These are phyloP conservation scores for Chlorella sp. DNA, from an alignment of 139 green algal genomes.

Conservation along the genomic window DNA sequence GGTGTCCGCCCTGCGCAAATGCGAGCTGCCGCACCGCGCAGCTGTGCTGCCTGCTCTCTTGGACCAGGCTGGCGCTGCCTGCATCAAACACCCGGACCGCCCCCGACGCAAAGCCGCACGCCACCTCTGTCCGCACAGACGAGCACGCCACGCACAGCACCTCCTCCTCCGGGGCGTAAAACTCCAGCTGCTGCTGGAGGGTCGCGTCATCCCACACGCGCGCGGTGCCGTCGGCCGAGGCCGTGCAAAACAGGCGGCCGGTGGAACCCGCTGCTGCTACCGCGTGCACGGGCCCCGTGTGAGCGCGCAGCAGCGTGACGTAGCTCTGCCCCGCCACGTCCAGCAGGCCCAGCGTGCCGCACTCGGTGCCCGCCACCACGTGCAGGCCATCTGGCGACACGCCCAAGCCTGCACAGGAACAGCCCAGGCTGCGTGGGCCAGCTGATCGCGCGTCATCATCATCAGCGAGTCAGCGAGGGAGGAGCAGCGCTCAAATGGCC, in stretches of 20 bases:
- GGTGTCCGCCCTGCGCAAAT: conserved; percentile 55
- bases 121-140: conserved; percentile 56
- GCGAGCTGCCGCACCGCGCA: conserved; percentile 50
- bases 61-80: conserved; percentile 59
- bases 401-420: conserved; percentile 25
- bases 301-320: conserved; percentile 69
- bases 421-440: neutral
- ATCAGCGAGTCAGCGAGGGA: neutral
- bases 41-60: conserved; percentile 74
- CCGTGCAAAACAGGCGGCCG: conserved; percentile 59
- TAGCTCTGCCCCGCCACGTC: conserved; percentile 72
- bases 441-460: neutral
- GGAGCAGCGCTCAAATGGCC: neutral
- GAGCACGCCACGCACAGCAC: conserved; percentile 51
- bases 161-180: conserved; percentile 57
- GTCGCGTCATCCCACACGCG: conserved; percentile 65
- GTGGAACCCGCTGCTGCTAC: neutral
- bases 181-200: conserved; percentile 67
- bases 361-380: conserved; percentile 66
- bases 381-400: conserved; percentile 66
- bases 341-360: conserved; percentile 69
- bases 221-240: conserved; percentile 67
- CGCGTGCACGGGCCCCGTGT: conserved; percentile 43
- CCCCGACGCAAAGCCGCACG: conserved; percentile 65
- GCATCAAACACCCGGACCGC: conserved; percentile 74